Evolutionary conservation across 2,329 filamentous ascomycete genomes (phyloP), one percentile per base, ranked within the genome.

Genomic region (Colletotrichum chlorophyti): DNA sequence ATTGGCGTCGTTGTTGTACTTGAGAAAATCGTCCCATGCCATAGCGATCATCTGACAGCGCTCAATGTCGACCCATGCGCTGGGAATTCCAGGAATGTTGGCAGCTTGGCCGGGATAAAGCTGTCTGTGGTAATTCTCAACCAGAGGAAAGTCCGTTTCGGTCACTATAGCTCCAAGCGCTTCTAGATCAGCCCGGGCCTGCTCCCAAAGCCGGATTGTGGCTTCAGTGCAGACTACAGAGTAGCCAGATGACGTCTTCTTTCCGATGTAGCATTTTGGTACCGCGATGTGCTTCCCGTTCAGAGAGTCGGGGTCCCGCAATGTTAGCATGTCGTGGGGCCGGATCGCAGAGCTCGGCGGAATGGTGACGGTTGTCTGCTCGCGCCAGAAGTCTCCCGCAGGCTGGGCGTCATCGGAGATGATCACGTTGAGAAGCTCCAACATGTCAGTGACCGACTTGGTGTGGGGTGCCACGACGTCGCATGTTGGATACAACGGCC

Each of bases 401-500:
- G 46, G 46, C 4, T 72, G 66, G 3, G 65, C 10, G 57, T 85
- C 83, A 0, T 75, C 68, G 1, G 66, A 70, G 0, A 73, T 75
- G 48, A 85, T 71, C 4, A 82, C 74, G 38, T 82, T 74, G 0
- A 86, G 69, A 1, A 86, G 64, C 9, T 27, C 6, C 4, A 55
- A 23, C 45, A 55, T 35, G 65, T 84, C 81, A 7, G 66, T 60
- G 19, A 83, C 70, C 0, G 74, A 79, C 40, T 79, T 70, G 1
- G 81, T 77, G 58, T 82, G 78, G 1, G 81, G 81, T 0, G 80
- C 77, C 0, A 82, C 67, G 1, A 80, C 76, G 66, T 84, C 81
- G 61, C 81, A 83, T 0, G 79, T 83, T 1, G 79, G 73, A 63
- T 81, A 84, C 2, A 84, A 64, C 11, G 82, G 81, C 75, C 79